A percentile compares a stretch with the other conserved stretches of the same genome.
Evolutionary conservation across 2,329 filamentous ascomycete genomes (phyloP).

Genomic region (Capronia epimyces): DNA sequence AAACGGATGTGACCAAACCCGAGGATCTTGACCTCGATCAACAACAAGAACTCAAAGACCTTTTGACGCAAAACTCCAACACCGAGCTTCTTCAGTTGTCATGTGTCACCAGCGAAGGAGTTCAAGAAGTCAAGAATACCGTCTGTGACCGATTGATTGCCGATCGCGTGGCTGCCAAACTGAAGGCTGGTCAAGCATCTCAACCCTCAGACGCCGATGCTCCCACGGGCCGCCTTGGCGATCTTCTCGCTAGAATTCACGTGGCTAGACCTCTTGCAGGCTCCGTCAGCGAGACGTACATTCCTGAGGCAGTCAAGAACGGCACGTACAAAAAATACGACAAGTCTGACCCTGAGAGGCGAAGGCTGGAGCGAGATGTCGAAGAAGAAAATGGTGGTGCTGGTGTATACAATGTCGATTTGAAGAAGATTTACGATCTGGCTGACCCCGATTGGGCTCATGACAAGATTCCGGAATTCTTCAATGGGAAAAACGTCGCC

Average conservation of each 20-base stretch:
- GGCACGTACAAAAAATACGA: slow-evolving; percentile 72
- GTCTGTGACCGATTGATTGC: slow-evolving; percentile 90
- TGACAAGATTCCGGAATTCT: slow-evolving; percentile 89
- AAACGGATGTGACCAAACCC: slow-evolving; percentile 85
- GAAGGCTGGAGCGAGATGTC: slow-evolving; percentile 73
- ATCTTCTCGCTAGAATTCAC: slow-evolving; percentile 90
- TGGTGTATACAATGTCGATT: slow-evolving; percentile 91
- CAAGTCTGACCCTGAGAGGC: slow-evolving; percentile 77
- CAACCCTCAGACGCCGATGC: slow-evolving; percentile 71
- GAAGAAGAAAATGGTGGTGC: slow-evolving; percentile 91
- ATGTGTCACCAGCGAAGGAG: slow-evolving; percentile 89
- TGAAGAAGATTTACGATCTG: slow-evolving; percentile 81
- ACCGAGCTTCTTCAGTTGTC: slow-evolving; percentile 90
- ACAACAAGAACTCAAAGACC: slow-evolving; percentile 68
- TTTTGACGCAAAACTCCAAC: slow-evolving; percentile 73
- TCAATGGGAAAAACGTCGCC: slow-evolving; percentile 94
- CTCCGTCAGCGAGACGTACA: slow-evolving; percentile 70
- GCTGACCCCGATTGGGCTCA: slow-evolving; percentile 91
- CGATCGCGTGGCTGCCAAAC: slow-evolving; percentile 88
- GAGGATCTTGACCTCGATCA: slow-evolving; percentile 78
- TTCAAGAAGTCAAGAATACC: slow-evolving; percentile 90
- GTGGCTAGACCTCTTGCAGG: slow-evolving; percentile 90
- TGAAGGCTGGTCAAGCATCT: slow-evolving; percentile 82
- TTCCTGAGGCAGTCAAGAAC: slow-evolving; percentile 76
- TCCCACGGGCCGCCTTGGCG: slow-evolving; percentile 74